Evolutionary conservation across 2,329 filamentous ascomycete genomes (phyloP).

Genomic region (Orbilia javanica): DNA sequence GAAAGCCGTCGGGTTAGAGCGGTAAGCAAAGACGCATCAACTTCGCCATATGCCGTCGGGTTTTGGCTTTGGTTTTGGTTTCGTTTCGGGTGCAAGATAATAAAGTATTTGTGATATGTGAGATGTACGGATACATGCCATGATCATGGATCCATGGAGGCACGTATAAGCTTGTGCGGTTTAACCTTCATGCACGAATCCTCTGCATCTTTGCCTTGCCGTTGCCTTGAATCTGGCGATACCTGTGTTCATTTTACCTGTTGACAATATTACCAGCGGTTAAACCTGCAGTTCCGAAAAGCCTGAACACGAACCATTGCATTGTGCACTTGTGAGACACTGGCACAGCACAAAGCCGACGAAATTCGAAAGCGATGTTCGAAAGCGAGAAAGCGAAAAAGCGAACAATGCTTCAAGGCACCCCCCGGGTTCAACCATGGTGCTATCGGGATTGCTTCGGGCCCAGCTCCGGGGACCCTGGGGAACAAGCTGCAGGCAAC

Average conservation of each 20-base stretch:
- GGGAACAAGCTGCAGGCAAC: slow-evolving; percentile 1
- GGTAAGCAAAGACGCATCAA: slow-evolving; percentile 39
- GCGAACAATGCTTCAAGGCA: slow-evolving; percentile 12
- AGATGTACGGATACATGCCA: not conserved
- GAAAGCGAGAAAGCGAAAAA: not conserved
- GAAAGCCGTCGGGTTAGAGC: slow-evolving; percentile 33
- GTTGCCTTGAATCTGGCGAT: not conserved
- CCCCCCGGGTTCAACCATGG: not conserved
- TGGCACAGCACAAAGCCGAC: slow-evolving; percentile 2
- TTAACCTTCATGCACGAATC: slow-evolving; percentile 28
- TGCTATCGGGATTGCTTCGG: slow-evolving; percentile 6
- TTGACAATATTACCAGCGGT: slow-evolving; percentile 19
- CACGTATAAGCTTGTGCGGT: slow-evolving; percentile 9
- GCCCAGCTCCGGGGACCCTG: slow-evolving; percentile 4
- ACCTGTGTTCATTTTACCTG: too few relatives aligned
- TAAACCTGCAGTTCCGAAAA: slow-evolving; percentile 32
- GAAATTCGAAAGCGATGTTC: slow-evolving; percentile 1
- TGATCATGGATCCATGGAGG: not conserved
- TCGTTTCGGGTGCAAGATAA: slow-evolving; percentile 17
- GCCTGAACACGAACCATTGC: too few relatives aligned
- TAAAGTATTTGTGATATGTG: slow-evolving; percentile 38
- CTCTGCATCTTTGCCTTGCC: slow-evolving; percentile 11
- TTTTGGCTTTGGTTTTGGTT: slow-evolving; percentile 15
- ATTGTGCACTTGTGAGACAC: slow-evolving; percentile 22
- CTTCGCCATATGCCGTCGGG: slow-evolving; percentile 8